Evolutionary conservation across 345 rosid genomes (phyloP).

Genomic region (Dipteronia sinensis): DNA sequence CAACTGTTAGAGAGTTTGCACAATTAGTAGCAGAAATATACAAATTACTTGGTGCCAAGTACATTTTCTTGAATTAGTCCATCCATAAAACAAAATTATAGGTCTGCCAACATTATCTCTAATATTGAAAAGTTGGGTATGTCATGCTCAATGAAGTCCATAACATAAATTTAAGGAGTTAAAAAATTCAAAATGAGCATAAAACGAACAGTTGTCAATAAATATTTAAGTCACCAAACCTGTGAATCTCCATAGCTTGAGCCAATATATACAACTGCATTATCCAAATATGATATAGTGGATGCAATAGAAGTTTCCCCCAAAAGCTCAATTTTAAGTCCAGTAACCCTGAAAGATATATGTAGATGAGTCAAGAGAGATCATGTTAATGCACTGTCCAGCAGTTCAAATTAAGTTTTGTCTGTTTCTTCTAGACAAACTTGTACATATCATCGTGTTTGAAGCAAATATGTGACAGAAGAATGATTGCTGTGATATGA

Average conservation of each 20-base stretch:
- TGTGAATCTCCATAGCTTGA: slow-evolving; percentile 98
- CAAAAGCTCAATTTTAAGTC: slow-evolving; percentile 89
- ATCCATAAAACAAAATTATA: not conserved
- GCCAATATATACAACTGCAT: slow-evolving; percentile 82
- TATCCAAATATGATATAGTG: slow-evolving; percentile 87
- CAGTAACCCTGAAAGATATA: slow-evolving; percentile 72
- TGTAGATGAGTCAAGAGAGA: slow-evolving; percentile 15
- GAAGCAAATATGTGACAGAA: not conserved
- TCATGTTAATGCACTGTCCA: slow-evolving; percentile 5
- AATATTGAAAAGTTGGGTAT: not conserved
- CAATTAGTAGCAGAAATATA: too few species aligned
- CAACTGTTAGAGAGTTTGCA: too few species aligned
- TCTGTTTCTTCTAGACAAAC: not conserved
- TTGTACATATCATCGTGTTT: not conserved
- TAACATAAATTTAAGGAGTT: not conserved
- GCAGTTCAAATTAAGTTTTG: not conserved
- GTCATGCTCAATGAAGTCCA: not conserved
- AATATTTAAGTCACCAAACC: slow-evolving; percentile 37
- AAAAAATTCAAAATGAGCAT: not conserved
- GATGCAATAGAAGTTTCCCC: slow-evolving; percentile 98
- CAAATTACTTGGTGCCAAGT: too few species aligned
- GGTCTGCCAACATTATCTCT: not conserved
- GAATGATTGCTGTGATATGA: slow-evolving; percentile 29
- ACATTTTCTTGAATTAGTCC: not conserved
- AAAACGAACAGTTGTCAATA: not conserved